Conservation (phyloP, 176 grass and related monocot species). For the Oropetium thomaeum region DNA sequence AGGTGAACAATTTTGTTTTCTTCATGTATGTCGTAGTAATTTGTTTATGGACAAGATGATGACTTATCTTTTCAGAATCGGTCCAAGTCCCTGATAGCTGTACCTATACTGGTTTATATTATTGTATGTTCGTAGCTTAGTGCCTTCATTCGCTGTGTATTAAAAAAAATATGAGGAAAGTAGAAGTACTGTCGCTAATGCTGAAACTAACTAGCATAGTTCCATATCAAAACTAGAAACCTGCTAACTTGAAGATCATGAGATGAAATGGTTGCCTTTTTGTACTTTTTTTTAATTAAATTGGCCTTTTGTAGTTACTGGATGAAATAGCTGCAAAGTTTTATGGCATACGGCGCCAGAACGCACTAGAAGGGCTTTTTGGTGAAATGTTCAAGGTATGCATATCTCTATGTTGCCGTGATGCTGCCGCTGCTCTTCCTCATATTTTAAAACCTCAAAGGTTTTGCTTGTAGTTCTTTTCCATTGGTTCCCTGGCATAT, state of each 20-base stretch:
- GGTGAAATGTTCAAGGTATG: constrained; percentile 93
- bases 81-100: too few species aligned
- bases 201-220: constrained; percentile 7
- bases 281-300: too few species aligned
- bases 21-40: neutral
- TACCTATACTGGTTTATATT: neutral
- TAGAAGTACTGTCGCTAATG: neutral
- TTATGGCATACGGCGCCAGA: constrained; percentile 67
- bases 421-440: neutral
- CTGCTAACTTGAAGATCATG: neutral
- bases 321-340: constrained; percentile 95
- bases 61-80: neutral
- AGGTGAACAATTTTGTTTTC: neutral
- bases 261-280: constrained; percentile 24
- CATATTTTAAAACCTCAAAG: neutral
- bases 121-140: neutral
- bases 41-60: neutral
- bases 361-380: constrained; percentile 85
- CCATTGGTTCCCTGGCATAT: neutral
- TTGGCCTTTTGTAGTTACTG: constrained; percentile 77
- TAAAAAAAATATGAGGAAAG: neutral
- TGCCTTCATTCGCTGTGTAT: neutral
- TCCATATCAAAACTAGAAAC: neutral
- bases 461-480: neutral
- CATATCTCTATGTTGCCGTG: neutral